Evolutionary conservation across 1,139 yeast species (phyloP), one percentile per base, ranked within the genome.

Genomic region (Candida dubliniensis): DNA sequence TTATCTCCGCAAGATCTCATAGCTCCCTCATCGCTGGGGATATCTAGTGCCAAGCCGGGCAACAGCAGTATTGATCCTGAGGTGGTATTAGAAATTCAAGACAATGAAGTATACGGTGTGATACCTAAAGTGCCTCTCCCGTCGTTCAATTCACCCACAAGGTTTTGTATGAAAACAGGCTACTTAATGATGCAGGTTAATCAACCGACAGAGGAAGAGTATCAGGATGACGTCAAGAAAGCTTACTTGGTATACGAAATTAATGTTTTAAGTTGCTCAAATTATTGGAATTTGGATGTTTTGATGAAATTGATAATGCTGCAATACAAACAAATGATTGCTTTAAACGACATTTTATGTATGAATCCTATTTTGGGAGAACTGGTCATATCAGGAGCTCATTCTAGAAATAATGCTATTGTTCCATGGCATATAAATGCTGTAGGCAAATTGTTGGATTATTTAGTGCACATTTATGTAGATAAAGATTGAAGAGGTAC

Each of bases 341-440:
- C 81, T 2, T 60, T 80, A 56, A 76, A 65, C 48, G 76, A 67
- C 53, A 64, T 67, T 18, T 63, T 71, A 47, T 72, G 79, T 8
- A 54, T 67, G 39, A 53, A 63, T 30, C 60, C 55, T 52, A 49
- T 65, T 51, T 52, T 66, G 50, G 56, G 61, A 12, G 30, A 14
- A 31, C 15, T 35, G 30, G 42, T 33, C 29, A 40, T 31, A 18
- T 2, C 23, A 1, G 40, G 34, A 6, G 13, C n/a, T 11, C 8
- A 9, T 4, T 29, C 12, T n/a, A 15, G 18, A 10, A 47, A 51
- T 3, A 43, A 49, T 0, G 60, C 63, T 1, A 41, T 71, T 13
- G 68, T 84, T 2, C 97, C 97, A n/a, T 87, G 95, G 89, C 96
- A 89, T 61, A 75, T 88, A 27, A 69, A 79, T 27, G 88, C 96